phyloP scores from a whole-genome alignment of 2,329 filamentous ascomycete species.

The Stemphylium lycopersici region DNA sequence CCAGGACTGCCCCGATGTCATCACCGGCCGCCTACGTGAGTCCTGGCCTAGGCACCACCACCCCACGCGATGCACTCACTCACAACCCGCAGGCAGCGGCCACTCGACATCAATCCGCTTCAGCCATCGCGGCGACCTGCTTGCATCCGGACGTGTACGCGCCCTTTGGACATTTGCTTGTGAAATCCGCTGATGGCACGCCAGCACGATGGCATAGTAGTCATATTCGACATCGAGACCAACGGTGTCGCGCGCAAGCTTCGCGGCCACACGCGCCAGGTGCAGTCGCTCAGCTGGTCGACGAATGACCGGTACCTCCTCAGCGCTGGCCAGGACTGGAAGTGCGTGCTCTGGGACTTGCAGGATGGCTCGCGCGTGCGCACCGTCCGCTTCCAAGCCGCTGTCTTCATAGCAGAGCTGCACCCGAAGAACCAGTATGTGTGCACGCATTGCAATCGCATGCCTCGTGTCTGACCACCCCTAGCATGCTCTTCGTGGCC shows the following conservation, averaged over 20 bases:
- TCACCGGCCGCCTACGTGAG: slow-evolving; percentile 83
- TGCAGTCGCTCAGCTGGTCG: slow-evolving; percentile 96
- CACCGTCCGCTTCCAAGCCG: slow-evolving; percentile 88
- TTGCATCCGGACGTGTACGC: slow-evolving; percentile 84
- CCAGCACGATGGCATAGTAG: slow-evolving; percentile 83
- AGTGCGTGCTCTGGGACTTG: slow-evolving; percentile 94
- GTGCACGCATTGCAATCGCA: neutral
- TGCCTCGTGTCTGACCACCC: slow-evolving; percentile 9
- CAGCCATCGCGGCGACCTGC: slow-evolving; percentile 91
- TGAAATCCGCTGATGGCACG: slow-evolving; percentile 20
- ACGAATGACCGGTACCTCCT: slow-evolving; percentile 88
- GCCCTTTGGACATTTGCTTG: slow-evolving; percentile 17
- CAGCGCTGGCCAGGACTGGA: slow-evolving; percentile 94
- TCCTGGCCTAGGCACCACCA: slow-evolving; percentile 65
- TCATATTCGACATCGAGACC: slow-evolving; percentile 96
- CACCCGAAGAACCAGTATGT: slow-evolving; percentile 86
- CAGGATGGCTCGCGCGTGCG: slow-evolving; percentile 73
- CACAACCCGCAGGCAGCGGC: slow-evolving; percentile 58
- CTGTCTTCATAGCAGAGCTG: slow-evolving; percentile 94
- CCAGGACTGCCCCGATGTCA: slow-evolving; percentile 87
- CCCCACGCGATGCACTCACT: slow-evolving; percentile 49
- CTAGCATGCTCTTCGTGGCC: slow-evolving; percentile 81
- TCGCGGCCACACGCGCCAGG: slow-evolving; percentile 88
- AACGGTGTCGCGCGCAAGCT: slow-evolving; percentile 95
- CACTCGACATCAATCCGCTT: slow-evolving; percentile 77